Evolutionary conservation across 345 rosid species (phyloP), one percentile per base, ranked within the genome.

Genomic region (Populus ilicifolia): DNA sequence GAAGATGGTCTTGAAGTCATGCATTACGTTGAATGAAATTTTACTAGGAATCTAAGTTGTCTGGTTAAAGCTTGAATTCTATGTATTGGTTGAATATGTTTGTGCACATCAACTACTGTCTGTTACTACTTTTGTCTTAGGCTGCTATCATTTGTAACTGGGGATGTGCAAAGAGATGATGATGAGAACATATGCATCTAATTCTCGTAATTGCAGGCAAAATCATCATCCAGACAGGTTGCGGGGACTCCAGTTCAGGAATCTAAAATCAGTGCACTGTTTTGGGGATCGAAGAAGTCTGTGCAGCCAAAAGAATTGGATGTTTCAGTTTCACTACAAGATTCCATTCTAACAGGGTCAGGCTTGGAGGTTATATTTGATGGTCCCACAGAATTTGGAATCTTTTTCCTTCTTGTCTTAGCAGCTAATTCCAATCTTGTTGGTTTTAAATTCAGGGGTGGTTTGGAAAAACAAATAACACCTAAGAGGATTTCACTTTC

Each of bases 271-370:
- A 83, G 79, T 41, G 97, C 98, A 1, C 43, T 93, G 66, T 94
- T 94, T 73, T 93, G 98, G 97, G 88, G 87, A 52, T 80, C 97
- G 4, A 91, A 81, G 82, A 91, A 88, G 68, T 77, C 92, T 54
- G 82, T 72, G 48, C 81, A 89, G 85, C 82, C 80, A 29, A 81
- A 76, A 72, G 87, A 86, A 46, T 74, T 86, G 59, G 90, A 87
- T 77, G 76, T 85, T 72, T 88, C 92, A 5, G 73, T 85, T 72
- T 88, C 92, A 5, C 78, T 86, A 13, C 83, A 86, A n/a, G 81
- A 85, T 80, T 89, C 83, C 69, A 71, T 88, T 78, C 75, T 94
- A 86, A 85, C 78, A 74, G 86, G 77, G 68, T 74, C 89, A 76
- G 89, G 20, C 74, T 66, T 75, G 36, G 89, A 92, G 97, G 98